A percentile compares a stretch with the other conserved stretches of the same genome.
Evolutionary conservation across 768 basidiomycete species (phyloP).

Genomic region (Agaricus sinodeliciosus): DNA sequence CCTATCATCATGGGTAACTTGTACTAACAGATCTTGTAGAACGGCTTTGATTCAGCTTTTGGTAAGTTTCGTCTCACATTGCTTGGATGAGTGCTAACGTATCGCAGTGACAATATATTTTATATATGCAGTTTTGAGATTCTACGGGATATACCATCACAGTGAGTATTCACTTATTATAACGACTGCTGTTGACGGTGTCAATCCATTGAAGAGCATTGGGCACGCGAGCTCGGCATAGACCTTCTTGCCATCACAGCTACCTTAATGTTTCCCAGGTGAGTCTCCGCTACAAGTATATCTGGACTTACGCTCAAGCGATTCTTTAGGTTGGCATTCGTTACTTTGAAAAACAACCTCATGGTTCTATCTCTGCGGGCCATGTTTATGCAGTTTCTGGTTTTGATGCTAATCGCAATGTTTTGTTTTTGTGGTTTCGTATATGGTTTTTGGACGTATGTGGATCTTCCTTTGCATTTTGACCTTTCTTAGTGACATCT

Average conservation of each 20-base stretch:
- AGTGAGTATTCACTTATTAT: slow-evolving; percentile 31
- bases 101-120: slow-evolving; percentile 66
- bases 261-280: slow-evolving; percentile 87
- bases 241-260: slow-evolving; percentile 88
- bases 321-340: slow-evolving; percentile 70
- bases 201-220: slow-evolving; percentile 33
- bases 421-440: slow-evolving; percentile 92
- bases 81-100: neutral
- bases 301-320: neutral
- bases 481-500: neutral
- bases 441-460: slow-evolving; percentile 91
- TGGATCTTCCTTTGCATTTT: slow-evolving; percentile 14
- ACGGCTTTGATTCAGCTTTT: slow-evolving; percentile 91
- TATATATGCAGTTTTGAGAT: slow-evolving; percentile 67
- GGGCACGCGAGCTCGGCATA: slow-evolving; percentile 66
- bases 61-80: slow-evolving; percentile 33
- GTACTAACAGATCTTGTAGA: slow-evolving; percentile 34
- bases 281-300: slow-evolving; percentile 4
- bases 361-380: slow-evolving; percentile 82
- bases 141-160: slow-evolving; percentile 70
- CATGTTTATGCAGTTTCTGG: slow-evolving; percentile 86
- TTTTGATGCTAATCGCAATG: slow-evolving; percentile 78
- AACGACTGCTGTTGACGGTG: neutral
- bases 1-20: neutral
- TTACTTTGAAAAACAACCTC: slow-evolving; percentile 74